phyloP scores from a whole-genome alignment of 202 grass and related monocot species.

The Musa balbisiana region DNA sequence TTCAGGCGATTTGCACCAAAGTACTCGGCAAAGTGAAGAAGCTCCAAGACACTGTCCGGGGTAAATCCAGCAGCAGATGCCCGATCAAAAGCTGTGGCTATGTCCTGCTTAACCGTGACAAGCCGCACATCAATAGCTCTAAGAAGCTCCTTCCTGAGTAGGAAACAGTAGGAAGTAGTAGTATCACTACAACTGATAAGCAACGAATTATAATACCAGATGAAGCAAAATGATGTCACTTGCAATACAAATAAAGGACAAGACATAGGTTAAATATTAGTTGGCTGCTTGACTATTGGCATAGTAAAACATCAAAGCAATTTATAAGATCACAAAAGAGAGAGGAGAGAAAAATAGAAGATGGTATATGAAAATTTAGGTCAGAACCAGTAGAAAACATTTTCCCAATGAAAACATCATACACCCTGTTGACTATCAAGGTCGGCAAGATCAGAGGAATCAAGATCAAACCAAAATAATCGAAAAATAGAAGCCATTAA shows the following conservation, averaged over 20 bases:
- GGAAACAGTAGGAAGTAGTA: constrained; percentile 16
- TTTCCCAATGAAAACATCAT: no score
- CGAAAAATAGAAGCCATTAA: no score
- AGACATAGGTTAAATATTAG: no score
- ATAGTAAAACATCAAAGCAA: no score
- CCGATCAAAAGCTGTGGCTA: constrained; percentile 63
- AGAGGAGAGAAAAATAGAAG: no score
- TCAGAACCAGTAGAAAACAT: no score
- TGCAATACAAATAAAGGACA: background rate
- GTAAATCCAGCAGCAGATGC: constrained; percentile 82
- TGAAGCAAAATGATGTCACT: background rate
- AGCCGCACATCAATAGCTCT: constrained; percentile 88
- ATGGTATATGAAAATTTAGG: no score
- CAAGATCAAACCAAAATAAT: no score
- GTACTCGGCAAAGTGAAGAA: constrained; percentile 76
- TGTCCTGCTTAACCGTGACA: constrained; percentile 76
- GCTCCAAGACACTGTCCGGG: constrained; percentile 52
- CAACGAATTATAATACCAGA: background rate
- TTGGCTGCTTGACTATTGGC: no score
- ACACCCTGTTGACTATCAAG: no score
- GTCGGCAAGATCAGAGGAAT: no score
- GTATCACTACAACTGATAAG: background rate
- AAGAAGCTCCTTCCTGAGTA: constrained; percentile 75
- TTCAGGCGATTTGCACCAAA: constrained; percentile 68
- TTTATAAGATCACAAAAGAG: no score